Evolutionary conservation across 2,329 filamentous ascomycete genomes (phyloP).

Genomic region (Ascochyta koolunga): DNA sequence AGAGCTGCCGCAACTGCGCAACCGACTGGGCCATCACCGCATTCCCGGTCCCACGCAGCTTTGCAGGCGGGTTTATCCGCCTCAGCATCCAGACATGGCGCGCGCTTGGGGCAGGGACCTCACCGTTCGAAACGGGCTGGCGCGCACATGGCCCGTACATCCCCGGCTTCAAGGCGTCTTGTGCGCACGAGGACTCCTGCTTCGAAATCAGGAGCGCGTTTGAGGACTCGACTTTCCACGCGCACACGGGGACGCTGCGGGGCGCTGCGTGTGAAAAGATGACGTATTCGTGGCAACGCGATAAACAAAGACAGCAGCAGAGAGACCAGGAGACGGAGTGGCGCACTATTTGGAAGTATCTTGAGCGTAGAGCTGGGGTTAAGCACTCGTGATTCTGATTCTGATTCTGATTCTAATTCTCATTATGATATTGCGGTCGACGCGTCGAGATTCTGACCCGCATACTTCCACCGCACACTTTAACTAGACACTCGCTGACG

Average conservation of each 20-base stretch:
- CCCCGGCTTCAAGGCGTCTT: neutral
- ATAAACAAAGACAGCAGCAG: neutral
- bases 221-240: no score
- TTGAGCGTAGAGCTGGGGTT: conserved; percentile 4
- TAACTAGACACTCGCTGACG: no score
- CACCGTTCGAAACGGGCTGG: conserved; percentile 36
- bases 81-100: conserved; percentile 33
- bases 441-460: no score
- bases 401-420: no score
- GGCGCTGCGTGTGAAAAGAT: neutral
- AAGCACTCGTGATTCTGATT: no score
- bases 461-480: no score
- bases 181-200: no score
- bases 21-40: conserved; percentile 33
- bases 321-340: conserved; percentile 8
- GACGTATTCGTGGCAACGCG: conserved; percentile 3
- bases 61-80: conserved; percentile 16
- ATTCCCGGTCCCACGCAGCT: conserved; percentile 10
- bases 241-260: no score
- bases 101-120: conserved; percentile 31
- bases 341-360: conserved; percentile 7
- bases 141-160: conserved; percentile 34
- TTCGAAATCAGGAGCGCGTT: no score
- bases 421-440: no score
- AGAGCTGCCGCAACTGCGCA: conserved; percentile 32